Conservation (phyloP, 2,329 filamentous ascomycete species). For the Monilinia laxa region DNA sequence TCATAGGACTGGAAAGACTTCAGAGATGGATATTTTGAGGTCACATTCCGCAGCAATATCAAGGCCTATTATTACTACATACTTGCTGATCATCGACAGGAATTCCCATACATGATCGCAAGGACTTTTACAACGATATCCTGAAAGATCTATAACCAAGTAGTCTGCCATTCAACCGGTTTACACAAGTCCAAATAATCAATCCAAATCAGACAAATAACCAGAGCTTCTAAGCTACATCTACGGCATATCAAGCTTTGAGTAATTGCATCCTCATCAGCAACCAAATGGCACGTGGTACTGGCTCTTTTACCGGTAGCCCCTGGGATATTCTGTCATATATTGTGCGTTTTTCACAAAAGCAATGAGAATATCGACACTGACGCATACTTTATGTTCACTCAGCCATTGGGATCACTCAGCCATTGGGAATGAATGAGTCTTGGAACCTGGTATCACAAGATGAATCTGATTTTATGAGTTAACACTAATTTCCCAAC, state of each 20-base stretch:
- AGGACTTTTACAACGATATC: fast-evolving
- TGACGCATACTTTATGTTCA: not conserved
- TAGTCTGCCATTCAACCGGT: not conserved
- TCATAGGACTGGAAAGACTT: too few species aligned
- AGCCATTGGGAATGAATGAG: not conserved
- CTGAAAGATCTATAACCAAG: too few species aligned
- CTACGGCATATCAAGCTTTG: not conserved
- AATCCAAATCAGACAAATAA: not conserved
- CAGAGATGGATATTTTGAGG: not conserved
- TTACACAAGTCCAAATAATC: not conserved
- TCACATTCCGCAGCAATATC: not conserved
- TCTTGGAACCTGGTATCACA: not conserved
- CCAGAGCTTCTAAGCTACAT: not conserved
- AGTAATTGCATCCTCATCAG: not conserved
- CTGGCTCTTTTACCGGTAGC: not conserved
- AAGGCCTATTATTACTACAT: not conserved
- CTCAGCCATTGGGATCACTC: not conserved
- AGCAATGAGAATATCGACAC: fast-evolving
- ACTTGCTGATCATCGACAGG: not conserved
- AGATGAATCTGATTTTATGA: not conserved
- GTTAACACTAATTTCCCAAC: not conserved
- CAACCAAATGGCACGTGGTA: not conserved
- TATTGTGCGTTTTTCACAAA: not conserved
- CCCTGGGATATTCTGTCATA: too few species aligned
- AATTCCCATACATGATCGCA: not conserved